These are phyloP conservation scores for Suillus alpinus DNA, from an alignment of 768 basidiomycete species.

Conservation along the genomic window DNA sequence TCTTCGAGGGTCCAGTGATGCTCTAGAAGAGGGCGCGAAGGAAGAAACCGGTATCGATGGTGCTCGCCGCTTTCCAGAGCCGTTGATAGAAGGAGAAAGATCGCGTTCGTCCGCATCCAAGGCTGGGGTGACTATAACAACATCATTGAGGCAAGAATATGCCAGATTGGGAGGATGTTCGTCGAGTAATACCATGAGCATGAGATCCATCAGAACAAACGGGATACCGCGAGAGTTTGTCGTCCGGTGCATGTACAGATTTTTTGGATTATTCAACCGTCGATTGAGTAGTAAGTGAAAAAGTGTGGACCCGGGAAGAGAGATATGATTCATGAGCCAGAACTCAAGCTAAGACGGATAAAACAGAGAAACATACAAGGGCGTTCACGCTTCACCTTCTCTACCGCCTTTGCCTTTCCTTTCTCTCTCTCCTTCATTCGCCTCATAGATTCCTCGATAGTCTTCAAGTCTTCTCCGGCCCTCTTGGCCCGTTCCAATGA, in stretches of 20 bases:
- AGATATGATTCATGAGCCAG: conserved; percentile 15
- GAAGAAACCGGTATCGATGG: conserved; percentile 45
- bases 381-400: conserved; percentile 70
- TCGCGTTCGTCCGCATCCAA: conserved; percentile 50
- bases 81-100: conserved; percentile 27
- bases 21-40: conserved; percentile 47
- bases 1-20: conserved; percentile 62
- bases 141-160: conserved; percentile 10
- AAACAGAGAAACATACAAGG: conserved; percentile 57
- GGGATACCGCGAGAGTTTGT: not conserved
- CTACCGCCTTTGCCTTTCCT: conserved; percentile 68
- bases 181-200: not conserved
- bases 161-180: not conserved
- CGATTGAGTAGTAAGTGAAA: conserved; percentile 4
- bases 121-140: conserved; percentile 43
- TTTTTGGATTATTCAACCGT: conserved; percentile 13
- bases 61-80: conserved; percentile 45
- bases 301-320: conserved; percentile 5
- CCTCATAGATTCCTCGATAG: conserved; percentile 74
- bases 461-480: conserved; percentile 70
- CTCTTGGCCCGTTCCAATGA: conserved; percentile 66
- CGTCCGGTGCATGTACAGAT: conserved; percentile 3
- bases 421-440: conserved; percentile 73
- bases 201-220: not conserved
- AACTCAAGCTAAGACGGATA: conserved; percentile 10